Evolutionary conservation across 192 early-diverging fungal species (phyloP).

Genomic region (Cetraspora pellucida): DNA sequence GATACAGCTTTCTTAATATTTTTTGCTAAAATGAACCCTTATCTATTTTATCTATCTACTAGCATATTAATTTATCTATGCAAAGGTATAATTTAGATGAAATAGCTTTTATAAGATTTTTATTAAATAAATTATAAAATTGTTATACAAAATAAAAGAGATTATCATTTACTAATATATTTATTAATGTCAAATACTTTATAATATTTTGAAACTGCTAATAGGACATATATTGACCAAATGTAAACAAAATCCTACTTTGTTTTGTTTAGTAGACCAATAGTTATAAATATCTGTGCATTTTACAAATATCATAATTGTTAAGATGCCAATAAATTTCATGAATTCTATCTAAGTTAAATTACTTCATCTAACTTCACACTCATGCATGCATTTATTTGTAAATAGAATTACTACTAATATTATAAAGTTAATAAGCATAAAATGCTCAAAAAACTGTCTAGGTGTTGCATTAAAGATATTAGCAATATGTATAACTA

Average conservation of each 20-base stretch:
- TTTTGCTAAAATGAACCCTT: not conserved
- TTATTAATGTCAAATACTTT: slow-evolving; percentile 6
- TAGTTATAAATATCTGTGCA: not conserved
- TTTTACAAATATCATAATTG: slow-evolving; percentile 12
- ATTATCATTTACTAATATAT: slow-evolving; percentile 14
- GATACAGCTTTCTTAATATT: slow-evolving; percentile 8
- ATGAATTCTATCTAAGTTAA: slow-evolving; percentile 6
- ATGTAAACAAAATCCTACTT: not conserved
- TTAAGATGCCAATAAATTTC: not conserved
- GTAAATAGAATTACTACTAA: slow-evolving; percentile 14
- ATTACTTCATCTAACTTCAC: not conserved
- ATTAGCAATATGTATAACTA: slow-evolving; percentile 9
- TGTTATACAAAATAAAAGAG: slow-evolving; percentile 11
- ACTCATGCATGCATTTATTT: not conserved
- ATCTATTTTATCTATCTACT: too few species aligned
- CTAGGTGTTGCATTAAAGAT: not conserved
- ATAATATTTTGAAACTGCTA: slow-evolving; percentile 10
- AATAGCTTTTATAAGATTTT: slow-evolving; percentile 17
- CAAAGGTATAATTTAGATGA: not conserved
- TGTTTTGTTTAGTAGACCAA: slow-evolving; percentile 2
- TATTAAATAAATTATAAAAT: slow-evolving; percentile 1
- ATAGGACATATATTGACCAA: slow-evolving; percentile 7
- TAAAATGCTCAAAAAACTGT: slow-evolving; percentile 15
- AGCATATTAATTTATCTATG: too few species aligned
- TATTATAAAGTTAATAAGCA: slow-evolving; percentile 2